Conservation (phyloP, 345 rosid genomes). For the Trapa incisa region DNA sequence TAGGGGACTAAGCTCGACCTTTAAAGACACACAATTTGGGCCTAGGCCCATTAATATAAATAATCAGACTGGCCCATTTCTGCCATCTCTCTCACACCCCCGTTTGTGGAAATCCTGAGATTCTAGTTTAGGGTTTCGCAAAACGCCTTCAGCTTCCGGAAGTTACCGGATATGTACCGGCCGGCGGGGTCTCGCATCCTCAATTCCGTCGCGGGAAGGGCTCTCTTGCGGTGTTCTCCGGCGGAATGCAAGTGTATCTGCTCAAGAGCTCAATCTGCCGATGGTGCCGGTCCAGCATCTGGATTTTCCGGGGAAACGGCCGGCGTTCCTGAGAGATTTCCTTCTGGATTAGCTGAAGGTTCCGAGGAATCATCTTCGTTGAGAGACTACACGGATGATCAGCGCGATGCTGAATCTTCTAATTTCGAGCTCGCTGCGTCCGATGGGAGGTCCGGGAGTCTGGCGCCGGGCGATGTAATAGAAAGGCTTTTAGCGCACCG, state of each 20-base stretch:
- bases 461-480: slow-evolving; percentile 20
- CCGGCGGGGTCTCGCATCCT: slow-evolving; percentile 22
- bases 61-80: too few relatives aligned
- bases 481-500: slow-evolving; percentile 28
- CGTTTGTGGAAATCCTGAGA: background rate
- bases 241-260: slow-evolving; percentile 21
- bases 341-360: background rate
- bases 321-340: slow-evolving; percentile 6
- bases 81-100: background rate
- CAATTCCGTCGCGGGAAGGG: slow-evolving; percentile 12
- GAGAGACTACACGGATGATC: background rate
- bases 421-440: slow-evolving; percentile 1
- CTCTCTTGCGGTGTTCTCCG: slow-evolving; percentile 14
- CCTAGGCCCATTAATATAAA: too few relatives aligned
- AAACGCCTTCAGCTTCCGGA: background rate
- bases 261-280: slow-evolving; percentile 23
- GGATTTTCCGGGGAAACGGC: slow-evolving; percentile 11
- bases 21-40: too few relatives aligned
- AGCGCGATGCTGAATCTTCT: slow-evolving; percentile 4
- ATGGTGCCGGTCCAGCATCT: slow-evolving; percentile 7
- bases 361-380: background rate
- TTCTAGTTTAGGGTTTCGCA: background rate
- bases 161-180: slow-evolving; percentile 2
- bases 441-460: slow-evolving; percentile 1
- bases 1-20: too few relatives aligned